Conservation (phyloP, 805 yeast genomes). For the Pichia eremophila region DNA sequence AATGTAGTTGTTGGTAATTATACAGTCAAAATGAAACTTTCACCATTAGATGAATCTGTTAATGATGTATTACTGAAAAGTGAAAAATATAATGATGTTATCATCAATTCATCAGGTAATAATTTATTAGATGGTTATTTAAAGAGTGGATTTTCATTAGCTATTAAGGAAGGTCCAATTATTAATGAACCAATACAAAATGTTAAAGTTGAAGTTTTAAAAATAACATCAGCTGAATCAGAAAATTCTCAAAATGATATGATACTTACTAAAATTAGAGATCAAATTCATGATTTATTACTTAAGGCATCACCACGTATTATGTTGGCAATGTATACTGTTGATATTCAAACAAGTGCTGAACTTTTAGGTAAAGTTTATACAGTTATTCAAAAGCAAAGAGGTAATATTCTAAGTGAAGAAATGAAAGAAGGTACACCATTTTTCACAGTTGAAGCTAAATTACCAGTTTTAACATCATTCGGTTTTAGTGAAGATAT, state of each 20-base stretch:
- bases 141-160: conserved; percentile 71
- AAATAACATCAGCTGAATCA: conserved; percentile 23
- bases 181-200: conserved; percentile 86
- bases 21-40: conserved; percentile 24
- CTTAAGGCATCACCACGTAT: conserved; percentile 81
- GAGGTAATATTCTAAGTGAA: conserved; percentile 78
- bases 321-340: conserved; percentile 84
- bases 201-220: conserved; percentile 45
- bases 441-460: conserved; percentile 77
- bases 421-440: conserved; percentile 99
- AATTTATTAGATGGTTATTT: conserved; percentile 4
- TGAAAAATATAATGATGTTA: conserved; percentile 46
- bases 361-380: conserved; percentile 94
- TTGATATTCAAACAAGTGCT: conserved; percentile 91
- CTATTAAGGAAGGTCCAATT: conserved; percentile 78
- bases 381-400: conserved; percentile 82
- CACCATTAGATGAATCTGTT: conserved; percentile 12
- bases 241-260: conserved; percentile 39
- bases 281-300: conserved; percentile 60
- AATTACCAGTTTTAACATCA: conserved; percentile 89
- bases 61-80: conserved; percentile 12
- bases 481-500: conserved; percentile 96
- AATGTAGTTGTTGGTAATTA: conserved; percentile 3
- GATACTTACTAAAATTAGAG: conserved; percentile 64
- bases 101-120: conserved; percentile 49